These are phyloP conservation scores for Aspergillus sp. DNA, from an alignment of 2,329 filamentous ascomycete genomes.

Conservation along the genomic window DNA sequence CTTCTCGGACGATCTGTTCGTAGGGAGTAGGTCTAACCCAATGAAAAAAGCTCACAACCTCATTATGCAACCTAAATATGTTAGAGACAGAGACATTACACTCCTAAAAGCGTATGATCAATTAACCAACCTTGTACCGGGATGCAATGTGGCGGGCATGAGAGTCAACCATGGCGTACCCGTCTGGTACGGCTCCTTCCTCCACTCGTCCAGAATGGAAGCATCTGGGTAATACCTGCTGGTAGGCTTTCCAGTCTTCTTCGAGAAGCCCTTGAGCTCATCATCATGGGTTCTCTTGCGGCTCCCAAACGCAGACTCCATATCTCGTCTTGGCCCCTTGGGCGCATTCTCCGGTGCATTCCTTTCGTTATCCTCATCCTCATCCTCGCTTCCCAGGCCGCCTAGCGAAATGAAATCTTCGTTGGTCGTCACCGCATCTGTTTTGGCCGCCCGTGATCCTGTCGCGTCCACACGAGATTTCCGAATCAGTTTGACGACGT, in stretches of 20 bases:
- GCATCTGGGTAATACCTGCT: slow-evolving; percentile 46
- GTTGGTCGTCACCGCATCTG: slow-evolving; percentile 48
- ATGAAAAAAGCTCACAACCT: slow-evolving; percentile 81
- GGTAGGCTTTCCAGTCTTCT: slow-evolving; percentile 46
- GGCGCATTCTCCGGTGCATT: slow-evolving; percentile 30
- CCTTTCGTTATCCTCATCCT: slow-evolving; percentile 22
- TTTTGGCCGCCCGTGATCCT: slow-evolving; percentile 36
- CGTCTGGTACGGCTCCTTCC: slow-evolving; percentile 31
- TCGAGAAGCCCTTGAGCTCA: slow-evolving; percentile 52
- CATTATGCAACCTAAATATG: slow-evolving; percentile 66
- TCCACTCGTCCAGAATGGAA: slow-evolving; percentile 48
- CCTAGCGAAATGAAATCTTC: slow-evolving; percentile 90
- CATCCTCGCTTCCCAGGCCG: slow-evolving; percentile 51
- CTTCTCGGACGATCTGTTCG: slow-evolving; percentile 65
- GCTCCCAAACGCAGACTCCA: slow-evolving; percentile 48
- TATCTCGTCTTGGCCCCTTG: slow-evolving; percentile 24
- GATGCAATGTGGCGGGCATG: slow-evolving; percentile 23
- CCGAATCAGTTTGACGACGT: slow-evolving; percentile 83
- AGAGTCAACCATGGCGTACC: slow-evolving; percentile 54
- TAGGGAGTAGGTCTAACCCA: slow-evolving; percentile 70
- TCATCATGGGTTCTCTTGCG: slow-evolving; percentile 70
- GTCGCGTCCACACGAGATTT: slow-evolving; percentile 62
- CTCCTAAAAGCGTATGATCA: no score
- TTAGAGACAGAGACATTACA: no score
- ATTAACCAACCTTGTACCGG: slow-evolving; percentile 25